These are phyloP conservation scores for Tolypocladium ophioglossoides DNA, from an alignment of 2,329 filamentous ascomycete species.

Conservation along the genomic window DNA sequence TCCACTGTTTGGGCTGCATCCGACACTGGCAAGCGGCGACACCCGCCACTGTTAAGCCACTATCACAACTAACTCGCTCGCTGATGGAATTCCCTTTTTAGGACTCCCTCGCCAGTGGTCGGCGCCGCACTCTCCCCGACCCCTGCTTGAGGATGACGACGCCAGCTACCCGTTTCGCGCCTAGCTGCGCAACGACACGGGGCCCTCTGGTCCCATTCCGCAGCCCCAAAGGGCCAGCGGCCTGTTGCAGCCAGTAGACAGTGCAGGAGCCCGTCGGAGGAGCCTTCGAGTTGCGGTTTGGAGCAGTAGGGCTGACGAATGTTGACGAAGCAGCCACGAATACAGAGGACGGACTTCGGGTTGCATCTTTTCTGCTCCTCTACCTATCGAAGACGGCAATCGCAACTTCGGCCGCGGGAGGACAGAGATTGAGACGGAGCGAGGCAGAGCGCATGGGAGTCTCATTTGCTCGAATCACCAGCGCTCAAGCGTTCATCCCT, in stretches of 20 bases:
- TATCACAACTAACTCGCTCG: not conserved
- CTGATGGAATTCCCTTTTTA: not conserved
- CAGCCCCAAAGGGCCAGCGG: not conserved
- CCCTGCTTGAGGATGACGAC: conserved; percentile 5
- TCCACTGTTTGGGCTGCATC: not conserved
- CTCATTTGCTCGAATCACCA: not conserved
- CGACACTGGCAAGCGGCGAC: not conserved
- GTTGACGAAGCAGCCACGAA: conserved; percentile 5
- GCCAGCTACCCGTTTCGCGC: conserved; percentile 1
- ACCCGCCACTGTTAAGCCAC: not conserved
- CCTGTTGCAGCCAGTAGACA: conserved; percentile 3
- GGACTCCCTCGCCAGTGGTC: not conserved
- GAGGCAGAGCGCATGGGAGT: not conserved
- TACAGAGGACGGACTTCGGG: not conserved
- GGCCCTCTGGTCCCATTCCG: conserved; percentile 5
- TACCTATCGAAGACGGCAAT: not conserved
- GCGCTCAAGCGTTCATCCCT: not conserved
- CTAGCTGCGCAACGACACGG: not conserved
- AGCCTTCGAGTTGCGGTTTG: not conserved
- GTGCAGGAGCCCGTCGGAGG: conserved; percentile 2
- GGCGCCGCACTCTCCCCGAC: not conserved
- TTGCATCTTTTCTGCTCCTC: not conserved
- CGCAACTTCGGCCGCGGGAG: no score
- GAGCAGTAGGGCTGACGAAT: conserved; percentile 11
- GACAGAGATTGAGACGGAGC: no score